These are phyloP conservation scores for Trichophaea hybrida DNA, from an alignment of 2,329 filamentous ascomycete species.

Conservation along the genomic window DNA sequence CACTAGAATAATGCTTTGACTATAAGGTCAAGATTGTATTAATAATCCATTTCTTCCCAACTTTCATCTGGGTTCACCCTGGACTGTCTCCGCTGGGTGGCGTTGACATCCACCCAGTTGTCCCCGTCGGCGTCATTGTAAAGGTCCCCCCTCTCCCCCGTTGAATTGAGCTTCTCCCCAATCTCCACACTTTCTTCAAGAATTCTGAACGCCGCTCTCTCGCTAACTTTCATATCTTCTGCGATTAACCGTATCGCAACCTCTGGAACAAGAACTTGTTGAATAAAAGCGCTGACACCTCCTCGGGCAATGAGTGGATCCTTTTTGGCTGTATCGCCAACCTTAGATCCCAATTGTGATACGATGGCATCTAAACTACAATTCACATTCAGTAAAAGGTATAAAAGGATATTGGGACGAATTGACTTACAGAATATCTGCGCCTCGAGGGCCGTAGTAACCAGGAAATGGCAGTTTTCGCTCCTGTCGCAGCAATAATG, in stretches of 20 bases:
- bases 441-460: slow-evolving; percentile 68
- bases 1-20: not conserved
- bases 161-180: slow-evolving; percentile 54
- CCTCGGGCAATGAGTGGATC: slow-evolving; percentile 53
- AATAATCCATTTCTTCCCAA: not conserved
- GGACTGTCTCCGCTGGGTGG: not conserved
- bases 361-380: slow-evolving; percentile 45
- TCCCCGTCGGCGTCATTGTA: slow-evolving; percentile 27
- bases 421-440: slow-evolving; percentile 49
- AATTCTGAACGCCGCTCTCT: slow-evolving; percentile 39
- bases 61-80: not conserved
- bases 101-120: slow-evolving; percentile 21
- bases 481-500: slow-evolving; percentile 44
- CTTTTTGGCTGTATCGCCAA: slow-evolving; percentile 47
- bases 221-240: slow-evolving; percentile 41
- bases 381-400: slow-evolving; percentile 10
- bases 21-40: not conserved
- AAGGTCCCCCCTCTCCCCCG: slow-evolving; percentile 39
- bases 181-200: slow-evolving; percentile 52
- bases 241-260: slow-evolving; percentile 41
- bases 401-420: slow-evolving; percentile 9
- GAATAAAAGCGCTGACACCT: slow-evolving; percentile 54
- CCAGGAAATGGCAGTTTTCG: slow-evolving; percentile 49
- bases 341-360: slow-evolving; percentile 41
- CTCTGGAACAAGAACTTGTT: slow-evolving; percentile 65